Conservation (phyloP, 2,329 filamentous ascomycete species). For the Colletotrichum simmondsii region DNA sequence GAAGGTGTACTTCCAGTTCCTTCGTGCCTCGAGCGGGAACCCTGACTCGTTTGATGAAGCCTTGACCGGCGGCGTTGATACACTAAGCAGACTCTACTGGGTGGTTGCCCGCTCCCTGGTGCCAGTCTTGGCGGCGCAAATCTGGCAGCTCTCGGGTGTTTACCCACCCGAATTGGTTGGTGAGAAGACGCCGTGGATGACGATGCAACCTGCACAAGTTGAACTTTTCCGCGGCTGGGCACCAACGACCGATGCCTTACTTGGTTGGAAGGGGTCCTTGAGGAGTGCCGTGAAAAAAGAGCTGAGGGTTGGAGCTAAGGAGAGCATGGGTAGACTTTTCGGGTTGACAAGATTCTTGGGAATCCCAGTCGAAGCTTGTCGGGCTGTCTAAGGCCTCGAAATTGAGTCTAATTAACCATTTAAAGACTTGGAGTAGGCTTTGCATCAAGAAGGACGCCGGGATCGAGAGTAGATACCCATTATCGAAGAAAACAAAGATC, state of each 20-base stretch:
- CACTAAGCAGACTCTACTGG: constrained; percentile 44
- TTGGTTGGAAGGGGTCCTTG: constrained; percentile 25
- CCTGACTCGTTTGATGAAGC: constrained; percentile 38
- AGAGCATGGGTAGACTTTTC: constrained; percentile 38
- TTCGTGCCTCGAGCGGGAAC: constrained; percentile 38
- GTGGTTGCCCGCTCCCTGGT: not conserved
- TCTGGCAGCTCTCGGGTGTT: constrained; percentile 10
- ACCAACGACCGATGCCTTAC: not conserved
- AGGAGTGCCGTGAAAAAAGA: constrained; percentile 27
- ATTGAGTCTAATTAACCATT: not conserved
- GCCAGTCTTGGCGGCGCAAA: constrained; percentile 1
- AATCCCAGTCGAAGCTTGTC: constrained; percentile 32
- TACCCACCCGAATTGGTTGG: constrained; percentile 17
- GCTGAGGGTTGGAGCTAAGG: constrained; percentile 38
- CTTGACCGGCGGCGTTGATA: constrained; percentile 38
- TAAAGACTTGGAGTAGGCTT: not conserved
- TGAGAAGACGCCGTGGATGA: constrained; percentile 20
- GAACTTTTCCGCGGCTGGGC: constrained; percentile 9
- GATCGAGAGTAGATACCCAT: not conserved
- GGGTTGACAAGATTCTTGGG: constrained; percentile 39
- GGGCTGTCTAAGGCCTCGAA: not conserved
- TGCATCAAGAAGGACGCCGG: no score
- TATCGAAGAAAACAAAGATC: no score
- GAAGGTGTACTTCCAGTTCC: constrained; percentile 43
- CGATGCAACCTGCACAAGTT: constrained; percentile 6